A percentile compares a stretch with the other conserved stretches of the same genome.
Conservation (phyloP, 1,284 basidiomycete genomes). For the Ustilago trichophora region DNA sequence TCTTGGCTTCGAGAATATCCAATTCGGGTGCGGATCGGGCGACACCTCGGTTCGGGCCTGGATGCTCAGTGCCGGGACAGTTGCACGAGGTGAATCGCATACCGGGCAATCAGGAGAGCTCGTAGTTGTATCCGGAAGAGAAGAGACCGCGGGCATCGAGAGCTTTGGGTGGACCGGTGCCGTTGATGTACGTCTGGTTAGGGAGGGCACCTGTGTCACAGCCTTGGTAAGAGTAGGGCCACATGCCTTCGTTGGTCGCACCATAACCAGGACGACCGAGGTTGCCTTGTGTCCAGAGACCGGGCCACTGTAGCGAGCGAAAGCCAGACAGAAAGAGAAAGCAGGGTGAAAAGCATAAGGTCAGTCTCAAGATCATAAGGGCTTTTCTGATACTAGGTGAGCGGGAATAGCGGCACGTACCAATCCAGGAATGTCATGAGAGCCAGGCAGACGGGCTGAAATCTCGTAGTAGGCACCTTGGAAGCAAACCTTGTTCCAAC, state of each 20-base stretch:
- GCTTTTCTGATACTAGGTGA: no score
- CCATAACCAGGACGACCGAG: constrained; percentile 63
- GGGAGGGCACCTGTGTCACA: constrained; percentile 64
- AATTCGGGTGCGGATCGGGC: constrained; percentile 66
- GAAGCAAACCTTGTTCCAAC: constrained; percentile 67
- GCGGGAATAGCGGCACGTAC: no score
- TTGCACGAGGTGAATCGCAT: constrained; percentile 63
- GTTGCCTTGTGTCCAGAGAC: constrained; percentile 62
- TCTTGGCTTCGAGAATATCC: constrained; percentile 68
- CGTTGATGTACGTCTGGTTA: constrained; percentile 55
- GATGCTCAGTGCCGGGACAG: constrained; percentile 59
- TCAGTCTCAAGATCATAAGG: no score
- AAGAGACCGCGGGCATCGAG: constrained; percentile 38
- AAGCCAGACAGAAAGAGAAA: no score
- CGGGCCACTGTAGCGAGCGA: no score
- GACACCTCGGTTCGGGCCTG: constrained; percentile 53
- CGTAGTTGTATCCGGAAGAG: constrained; percentile 34
- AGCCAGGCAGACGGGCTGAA: constrained; percentile 37
- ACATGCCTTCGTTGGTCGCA: constrained; percentile 64
- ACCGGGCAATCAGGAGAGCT: constrained; percentile 57
- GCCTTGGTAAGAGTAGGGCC: constrained; percentile 68
- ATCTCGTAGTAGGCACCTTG: constrained; percentile 65
- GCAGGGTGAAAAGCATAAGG: no score
- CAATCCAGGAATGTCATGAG: constrained; percentile 23
- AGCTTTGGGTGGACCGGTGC: constrained; percentile 52